phyloP scores from a whole-genome alignment of 1,284 basidiomycete species.

The Sporisorium scitamineum region DNA sequence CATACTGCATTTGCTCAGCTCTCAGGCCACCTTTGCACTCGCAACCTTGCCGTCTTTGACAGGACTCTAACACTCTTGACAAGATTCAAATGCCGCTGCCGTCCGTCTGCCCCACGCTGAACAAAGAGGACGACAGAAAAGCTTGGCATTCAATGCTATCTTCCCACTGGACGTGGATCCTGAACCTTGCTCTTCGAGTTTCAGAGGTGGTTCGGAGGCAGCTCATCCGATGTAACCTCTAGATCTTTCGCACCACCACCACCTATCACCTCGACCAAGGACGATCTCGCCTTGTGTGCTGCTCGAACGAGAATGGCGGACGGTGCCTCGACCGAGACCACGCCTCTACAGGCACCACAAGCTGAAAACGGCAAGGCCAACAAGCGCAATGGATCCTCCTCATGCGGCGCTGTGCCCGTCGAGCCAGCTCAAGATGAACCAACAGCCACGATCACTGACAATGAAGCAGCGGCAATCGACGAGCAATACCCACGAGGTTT shows the following conservation, averaged over 20 bases:
- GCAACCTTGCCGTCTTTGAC: neutral
- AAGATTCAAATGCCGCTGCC: neutral
- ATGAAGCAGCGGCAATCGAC: neutral
- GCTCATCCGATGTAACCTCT: neutral
- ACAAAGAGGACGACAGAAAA: neutral
- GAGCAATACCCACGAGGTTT: constrained; percentile 23
- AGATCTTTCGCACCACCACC: neutral
- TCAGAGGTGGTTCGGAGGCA: too few relatives aligned
- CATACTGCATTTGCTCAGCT: neutral
- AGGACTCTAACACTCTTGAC: neutral
- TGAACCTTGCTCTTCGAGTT: too few relatives aligned
- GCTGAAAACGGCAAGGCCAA: neutral
- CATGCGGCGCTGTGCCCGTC: constrained; percentile 17
- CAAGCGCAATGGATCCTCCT: neutral
- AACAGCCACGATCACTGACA: neutral
- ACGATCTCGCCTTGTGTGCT: too few relatives aligned
- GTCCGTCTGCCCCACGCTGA: neutral
- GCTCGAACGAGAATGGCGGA: constrained; percentile 12
- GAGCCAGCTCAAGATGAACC: constrained; percentile 11
- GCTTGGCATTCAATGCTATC: constrained; percentile 6
- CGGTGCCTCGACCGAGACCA: constrained; percentile 25
- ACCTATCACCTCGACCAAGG: neutral
- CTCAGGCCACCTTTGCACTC: too few relatives aligned
- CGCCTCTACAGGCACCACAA: constrained; percentile 19
- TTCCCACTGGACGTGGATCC: constrained; percentile 8